phyloP scores from a whole-genome alignment of 306 rosid genomes.

The Cucumis melo region DNA sequence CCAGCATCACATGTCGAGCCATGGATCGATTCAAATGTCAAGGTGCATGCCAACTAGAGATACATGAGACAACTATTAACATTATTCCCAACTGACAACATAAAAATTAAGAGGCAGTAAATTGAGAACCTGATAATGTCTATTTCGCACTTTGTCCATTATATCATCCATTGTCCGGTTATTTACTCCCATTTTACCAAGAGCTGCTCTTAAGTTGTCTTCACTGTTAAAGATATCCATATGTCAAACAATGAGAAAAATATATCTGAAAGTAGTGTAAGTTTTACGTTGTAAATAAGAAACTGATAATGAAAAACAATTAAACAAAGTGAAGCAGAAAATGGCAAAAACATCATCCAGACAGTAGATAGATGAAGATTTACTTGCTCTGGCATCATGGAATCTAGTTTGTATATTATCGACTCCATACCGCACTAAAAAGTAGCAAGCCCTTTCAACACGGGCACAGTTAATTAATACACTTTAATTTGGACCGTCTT shows the following conservation, averaged over 20 bases:
- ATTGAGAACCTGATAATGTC: constrained; percentile 66
- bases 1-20: constrained; percentile 69
- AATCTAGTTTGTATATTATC: not conserved
- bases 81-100: constrained; percentile 9
- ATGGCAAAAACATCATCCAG: not conserved
- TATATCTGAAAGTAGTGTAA: not conserved
- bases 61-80: constrained; percentile 14
- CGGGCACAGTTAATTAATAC: not conserved
- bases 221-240: constrained; percentile 40
- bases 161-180: constrained; percentile 60
- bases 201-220: constrained; percentile 86
- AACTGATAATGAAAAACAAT: not conserved
- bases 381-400: not conserved
- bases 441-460: not conserved
- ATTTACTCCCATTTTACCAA: constrained; percentile 70
- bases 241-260: constrained; percentile 2
- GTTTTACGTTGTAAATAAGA: not conserved
- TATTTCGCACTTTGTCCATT: constrained; percentile 71
- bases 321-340: not conserved
- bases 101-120: constrained; percentile 10
- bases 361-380: not conserved
- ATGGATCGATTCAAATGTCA: constrained; percentile 82
- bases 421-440: not conserved
- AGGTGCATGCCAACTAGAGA: constrained; percentile 87
- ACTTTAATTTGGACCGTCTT: not conserved